These are phyloP conservation scores for Strigomonas galati DNA, from an alignment of 208 protist species.

Conservation along the genomic window DNA sequence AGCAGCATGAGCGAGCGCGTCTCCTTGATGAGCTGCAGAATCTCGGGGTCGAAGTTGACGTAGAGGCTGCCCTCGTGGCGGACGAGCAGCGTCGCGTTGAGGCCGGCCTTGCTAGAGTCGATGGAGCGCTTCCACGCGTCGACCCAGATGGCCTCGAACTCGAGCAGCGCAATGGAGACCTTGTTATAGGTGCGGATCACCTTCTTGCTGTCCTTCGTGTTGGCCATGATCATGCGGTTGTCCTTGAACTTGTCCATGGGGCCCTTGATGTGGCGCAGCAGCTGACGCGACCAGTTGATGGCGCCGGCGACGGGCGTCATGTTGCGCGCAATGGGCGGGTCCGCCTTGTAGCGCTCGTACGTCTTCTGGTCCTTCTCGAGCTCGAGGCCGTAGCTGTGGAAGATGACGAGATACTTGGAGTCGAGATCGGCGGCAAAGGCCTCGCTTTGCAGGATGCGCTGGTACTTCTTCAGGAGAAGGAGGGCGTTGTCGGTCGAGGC, in stretches of 20 bases:
- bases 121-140: conserved; percentile 95
- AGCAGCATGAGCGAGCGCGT: conserved; percentile 92
- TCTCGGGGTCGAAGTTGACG: conserved; percentile 97
- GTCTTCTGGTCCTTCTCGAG: conserved; percentile 95
- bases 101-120: conserved; percentile 90
- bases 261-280: conserved; percentile 95
- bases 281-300: conserved; percentile 95
- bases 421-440: conserved; percentile 92
- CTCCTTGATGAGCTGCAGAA: conserved; percentile 97
- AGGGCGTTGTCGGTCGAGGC: conserved; percentile 92
- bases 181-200: conserved; percentile 97
- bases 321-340: conserved; percentile 94
- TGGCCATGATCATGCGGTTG: conserved; percentile 92
- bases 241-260: conserved; percentile 96
- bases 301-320: conserved; percentile 94
- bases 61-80: conserved; percentile 93
- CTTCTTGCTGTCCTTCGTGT: conserved; percentile 95
- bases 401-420: conserved; percentile 95
- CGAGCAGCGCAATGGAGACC: conserved; percentile 91
- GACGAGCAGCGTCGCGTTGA: conserved; percentile 95
- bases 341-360: conserved; percentile 94
- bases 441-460: conserved; percentile 91
- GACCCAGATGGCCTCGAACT: conserved; percentile 96
- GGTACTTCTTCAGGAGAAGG: conserved; percentile 92
- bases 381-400: conserved; percentile 95